Conservation (phyloP, 1,284 basidiomycete species). For the Ceratobasidium sp. region DNA sequence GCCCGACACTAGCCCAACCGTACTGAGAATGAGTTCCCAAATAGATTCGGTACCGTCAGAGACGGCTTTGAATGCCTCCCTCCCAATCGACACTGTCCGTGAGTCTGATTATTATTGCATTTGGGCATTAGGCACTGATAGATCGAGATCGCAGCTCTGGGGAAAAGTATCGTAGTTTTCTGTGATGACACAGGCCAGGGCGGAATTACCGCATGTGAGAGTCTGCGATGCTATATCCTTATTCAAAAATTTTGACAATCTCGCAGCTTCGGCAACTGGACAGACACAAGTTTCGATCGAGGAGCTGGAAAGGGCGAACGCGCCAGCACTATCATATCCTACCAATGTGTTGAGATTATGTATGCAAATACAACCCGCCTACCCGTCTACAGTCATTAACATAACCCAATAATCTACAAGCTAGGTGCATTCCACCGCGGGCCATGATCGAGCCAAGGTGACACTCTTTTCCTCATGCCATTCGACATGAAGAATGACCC, state of each 20-base stretch:
- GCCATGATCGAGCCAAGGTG: conserved; percentile 12
- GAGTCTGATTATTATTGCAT: too few relatives aligned
- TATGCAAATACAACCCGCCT: not conserved
- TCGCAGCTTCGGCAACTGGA: not conserved
- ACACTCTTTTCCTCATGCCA: not conserved
- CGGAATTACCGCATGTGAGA: conserved; percentile 34
- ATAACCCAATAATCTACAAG: not conserved
- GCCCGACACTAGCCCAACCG: too few relatives aligned
- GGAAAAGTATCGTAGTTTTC: conserved; percentile 21
- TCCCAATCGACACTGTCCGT: too few relatives aligned
- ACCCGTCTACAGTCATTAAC: not conserved
- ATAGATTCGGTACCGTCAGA: too few relatives aligned
- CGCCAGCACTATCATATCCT: conserved; percentile 11
- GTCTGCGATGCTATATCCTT: too few relatives aligned
- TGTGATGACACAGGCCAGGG: conserved; percentile 14
- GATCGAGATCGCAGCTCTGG: not conserved
- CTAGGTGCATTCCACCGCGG: conserved; percentile 19
- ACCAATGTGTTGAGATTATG: conserved; percentile 38
- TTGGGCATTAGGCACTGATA: too few relatives aligned
- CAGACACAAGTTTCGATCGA: not conserved
- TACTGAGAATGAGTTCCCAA: too few relatives aligned
- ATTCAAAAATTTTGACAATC: not conserved
- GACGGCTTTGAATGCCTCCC: too few relatives aligned
- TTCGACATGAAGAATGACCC: not conserved
- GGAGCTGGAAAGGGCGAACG: not conserved